phyloP scores from a whole-genome alignment of 352 stramenopile species.

The Pythium rhizo-oryzae region DNA sequence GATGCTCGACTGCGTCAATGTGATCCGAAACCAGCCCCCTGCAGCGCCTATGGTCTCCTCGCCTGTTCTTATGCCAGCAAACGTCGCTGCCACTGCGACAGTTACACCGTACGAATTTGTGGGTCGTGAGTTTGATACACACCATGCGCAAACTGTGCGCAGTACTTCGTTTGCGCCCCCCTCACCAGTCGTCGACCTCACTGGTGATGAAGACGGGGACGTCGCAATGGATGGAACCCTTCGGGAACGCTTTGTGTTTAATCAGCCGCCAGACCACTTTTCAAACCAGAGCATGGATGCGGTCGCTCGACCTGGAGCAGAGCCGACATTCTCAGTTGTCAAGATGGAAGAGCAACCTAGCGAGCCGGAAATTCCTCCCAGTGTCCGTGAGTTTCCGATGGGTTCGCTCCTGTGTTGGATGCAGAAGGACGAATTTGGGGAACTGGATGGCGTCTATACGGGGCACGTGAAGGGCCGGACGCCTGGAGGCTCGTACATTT shows the following conservation, averaged over 20 bases:
- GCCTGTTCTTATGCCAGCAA: not conserved
- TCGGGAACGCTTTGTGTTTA: conserved; percentile 29
- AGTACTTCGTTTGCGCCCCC: conserved; percentile 12
- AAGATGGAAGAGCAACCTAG: conserved; percentile 6
- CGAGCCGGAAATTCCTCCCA: not conserved
- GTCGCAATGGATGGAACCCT: conserved; percentile 14
- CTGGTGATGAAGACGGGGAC: conserved; percentile 20
- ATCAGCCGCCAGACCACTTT: conserved; percentile 50
- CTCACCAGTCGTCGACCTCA: conserved; percentile 23
- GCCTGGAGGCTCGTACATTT: conserved; percentile 16
- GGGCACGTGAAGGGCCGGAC: conserved; percentile 20
- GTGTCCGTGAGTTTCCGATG: conserved; percentile 14
- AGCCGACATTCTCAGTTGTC: conserved; percentile 13
- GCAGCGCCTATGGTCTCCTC: not conserved
- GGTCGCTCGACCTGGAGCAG: conserved; percentile 24
- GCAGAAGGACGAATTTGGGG: conserved; percentile 17
- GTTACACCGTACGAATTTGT: conserved; percentile 26
- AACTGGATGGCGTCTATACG: conserved; percentile 8
- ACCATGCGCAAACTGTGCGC: not conserved
- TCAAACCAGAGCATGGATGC: conserved; percentile 25
- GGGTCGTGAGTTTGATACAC: conserved; percentile 9
- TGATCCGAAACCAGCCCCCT: conserved; percentile 15
- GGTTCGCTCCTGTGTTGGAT: conserved; percentile 22
- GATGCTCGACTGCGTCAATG: conserved; percentile 24
- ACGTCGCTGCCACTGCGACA: not conserved